These are phyloP conservation scores for Metschnikowia shivogae DNA, from an alignment of 805 yeast species.

Conservation along the genomic window DNA sequence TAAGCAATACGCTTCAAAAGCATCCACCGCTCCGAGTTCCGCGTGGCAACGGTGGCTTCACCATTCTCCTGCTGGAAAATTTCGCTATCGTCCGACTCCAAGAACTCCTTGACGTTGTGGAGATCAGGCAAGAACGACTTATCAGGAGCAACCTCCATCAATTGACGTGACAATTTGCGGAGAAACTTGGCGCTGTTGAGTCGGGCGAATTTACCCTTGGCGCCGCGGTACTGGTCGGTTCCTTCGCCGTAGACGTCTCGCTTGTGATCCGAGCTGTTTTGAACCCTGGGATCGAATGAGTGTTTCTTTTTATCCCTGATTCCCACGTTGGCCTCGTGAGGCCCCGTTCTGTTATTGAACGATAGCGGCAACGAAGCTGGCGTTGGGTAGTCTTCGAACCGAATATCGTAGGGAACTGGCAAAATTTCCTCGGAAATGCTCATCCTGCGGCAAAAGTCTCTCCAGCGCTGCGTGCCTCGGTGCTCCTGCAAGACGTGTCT, in stretches of 20 bases:
- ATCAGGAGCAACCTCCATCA: constrained; percentile 35
- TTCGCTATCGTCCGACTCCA: constrained; percentile 42
- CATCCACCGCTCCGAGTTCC: constrained; percentile 61
- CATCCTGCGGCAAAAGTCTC: constrained; percentile 21
- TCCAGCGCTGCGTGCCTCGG: constrained; percentile 49
- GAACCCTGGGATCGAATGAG: constrained; percentile 78
- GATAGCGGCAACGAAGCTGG: constrained; percentile 47
- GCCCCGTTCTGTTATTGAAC: constrained; percentile 84
- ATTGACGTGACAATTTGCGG: constrained; percentile 49
- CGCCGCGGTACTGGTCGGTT: constrained; percentile 53
- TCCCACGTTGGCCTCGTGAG: constrained; percentile 69
- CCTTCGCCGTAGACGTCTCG: constrained; percentile 79
- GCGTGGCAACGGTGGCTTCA: constrained; percentile 33
- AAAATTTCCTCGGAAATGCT: constrained; percentile 3
- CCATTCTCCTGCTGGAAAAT: constrained; percentile 37
- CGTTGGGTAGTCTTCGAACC: constrained; percentile 22
- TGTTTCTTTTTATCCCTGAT: constrained; percentile 76
- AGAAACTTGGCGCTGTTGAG: constrained; percentile 53
- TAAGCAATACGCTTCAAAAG: constrained; percentile 69
- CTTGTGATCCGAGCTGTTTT: constrained; percentile 58
- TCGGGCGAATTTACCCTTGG: constrained; percentile 45
- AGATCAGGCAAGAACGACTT: constrained; percentile 49
- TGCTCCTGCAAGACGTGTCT: constrained; percentile 55
- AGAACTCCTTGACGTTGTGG: constrained; percentile 53
- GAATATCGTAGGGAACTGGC: constrained; percentile 22